Evolutionary conservation across 352 stramenopile genomes (phyloP), one percentile per base, ranked within the genome.

Genomic region (Sclerospora graminicola): DNA sequence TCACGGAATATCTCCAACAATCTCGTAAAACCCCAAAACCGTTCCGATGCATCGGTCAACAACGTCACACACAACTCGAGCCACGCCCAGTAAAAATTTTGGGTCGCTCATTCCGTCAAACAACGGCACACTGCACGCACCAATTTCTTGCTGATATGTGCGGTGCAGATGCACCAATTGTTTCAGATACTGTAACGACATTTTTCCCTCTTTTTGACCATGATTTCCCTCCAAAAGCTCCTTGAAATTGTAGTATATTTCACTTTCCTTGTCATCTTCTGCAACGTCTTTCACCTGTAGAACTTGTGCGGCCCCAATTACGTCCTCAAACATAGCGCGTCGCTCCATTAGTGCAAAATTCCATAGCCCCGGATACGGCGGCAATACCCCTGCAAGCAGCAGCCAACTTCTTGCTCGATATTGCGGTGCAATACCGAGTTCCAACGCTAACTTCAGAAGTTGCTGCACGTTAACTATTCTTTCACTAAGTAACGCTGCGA

Each of bases 1-100:
- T 82, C 63, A 23, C 77, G 51, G 13, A 88, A 66, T 10, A 83
- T 36, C 34, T 83, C 66, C 8, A 89, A 34, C 27, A 87, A 51
- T 16, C 66, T 57, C n/a, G 60, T 45, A 18, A 81, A 69, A 45
- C 76, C 82, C 79, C 79, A 91, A 34, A 89, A 91, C 20, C 74
- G 71, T 35, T 86, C 69, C 4, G 56, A 40, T 18, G 66, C 54
- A 9, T 53, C 41, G 11, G 40, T 36, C 23, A 83, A 29, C 13
- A n/a, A 77, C 68, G 14, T 71, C 56, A 38, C 51, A 72, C 16
- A 81, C 59, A 5, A 61, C 54, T 20, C 54, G 38, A 20, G 63
- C 60, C 5, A 83, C 50, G 1, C 35, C 36, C n/a, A 60, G 21
- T 8, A 77, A 30, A n/a, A 64, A 76, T 6, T 51, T 36, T 2